Evolutionary conservation across 2,329 filamentous ascomycete species (phyloP).

Genomic region (Colletotrichum paranaense): DNA sequence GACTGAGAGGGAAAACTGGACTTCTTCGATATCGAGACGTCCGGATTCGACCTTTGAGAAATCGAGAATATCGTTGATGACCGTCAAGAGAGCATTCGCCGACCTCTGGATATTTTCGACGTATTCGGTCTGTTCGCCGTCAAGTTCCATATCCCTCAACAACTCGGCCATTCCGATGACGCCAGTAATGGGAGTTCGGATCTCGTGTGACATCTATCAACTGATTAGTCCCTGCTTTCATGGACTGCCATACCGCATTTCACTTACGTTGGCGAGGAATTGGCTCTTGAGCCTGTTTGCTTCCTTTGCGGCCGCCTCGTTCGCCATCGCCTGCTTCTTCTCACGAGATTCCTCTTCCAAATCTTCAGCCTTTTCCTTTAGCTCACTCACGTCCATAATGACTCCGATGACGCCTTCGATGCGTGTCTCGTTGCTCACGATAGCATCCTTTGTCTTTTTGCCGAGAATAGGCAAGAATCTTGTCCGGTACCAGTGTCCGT

Average conservation of each 20-base stretch:
- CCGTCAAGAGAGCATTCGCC: constrained; percentile 83
- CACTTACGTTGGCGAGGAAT: constrained; percentile 74
- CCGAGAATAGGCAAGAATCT: constrained; percentile 75
- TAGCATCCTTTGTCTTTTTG: constrained; percentile 64
- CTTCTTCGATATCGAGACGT: constrained; percentile 80
- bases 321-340: constrained; percentile 77
- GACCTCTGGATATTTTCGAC: constrained; percentile 84
- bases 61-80: constrained; percentile 92
- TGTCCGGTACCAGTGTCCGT: constrained; percentile 76
- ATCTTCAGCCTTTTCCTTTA: constrained; percentile 73
- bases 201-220: constrained; percentile 79
- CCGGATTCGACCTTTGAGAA: constrained; percentile 89
- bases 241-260: not conserved
- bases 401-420: constrained; percentile 81
- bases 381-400: constrained; percentile 83
- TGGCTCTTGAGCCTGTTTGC: constrained; percentile 84
- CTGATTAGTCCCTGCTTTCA: not conserved
- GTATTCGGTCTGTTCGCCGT: constrained; percentile 78
- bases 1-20: constrained; percentile 80
- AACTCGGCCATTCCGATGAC: constrained; percentile 85
- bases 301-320: constrained; percentile 83
- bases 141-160: constrained; percentile 74
- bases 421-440: constrained; percentile 55
- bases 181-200: constrained; percentile 81
- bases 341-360: constrained; percentile 74